Evolutionary conservation across 257 asterid species (phyloP).

Genomic region (Lithospermum erythrorhizon): DNA sequence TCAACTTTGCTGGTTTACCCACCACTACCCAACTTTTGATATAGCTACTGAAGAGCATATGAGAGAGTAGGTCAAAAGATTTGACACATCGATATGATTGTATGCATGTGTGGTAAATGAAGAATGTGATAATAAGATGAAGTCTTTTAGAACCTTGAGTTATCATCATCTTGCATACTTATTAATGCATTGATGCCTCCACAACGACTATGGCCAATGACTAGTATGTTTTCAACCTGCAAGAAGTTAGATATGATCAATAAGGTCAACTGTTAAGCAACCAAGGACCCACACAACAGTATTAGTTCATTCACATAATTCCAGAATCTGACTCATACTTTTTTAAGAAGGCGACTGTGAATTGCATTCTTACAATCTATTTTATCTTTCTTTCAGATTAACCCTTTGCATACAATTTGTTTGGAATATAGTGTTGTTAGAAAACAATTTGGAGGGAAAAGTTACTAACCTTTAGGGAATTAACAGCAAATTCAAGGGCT

Average conservation of each 20-base stretch:
- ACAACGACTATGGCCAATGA: conserved; percentile 91
- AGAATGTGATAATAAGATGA: not conserved
- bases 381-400: not conserved
- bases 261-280: not conserved
- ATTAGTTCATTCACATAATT: not conserved
- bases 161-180: conserved; percentile 65
- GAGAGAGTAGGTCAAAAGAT: conserved; percentile 13
- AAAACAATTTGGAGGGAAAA: not conserved
- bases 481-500: conserved; percentile 95
- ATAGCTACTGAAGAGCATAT: conserved; percentile 54
- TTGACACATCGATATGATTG: not conserved
- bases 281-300: not conserved
- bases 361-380: not conserved
- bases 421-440: not conserved
- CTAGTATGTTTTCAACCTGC: conserved; percentile 80
- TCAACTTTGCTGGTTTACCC: conserved; percentile 59
- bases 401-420: not conserved
- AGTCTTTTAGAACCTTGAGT: conserved; percentile 39
- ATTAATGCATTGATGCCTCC: conserved; percentile 94
- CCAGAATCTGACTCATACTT: not conserved
- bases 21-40: conserved; percentile 63
- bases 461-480: conserved; percentile 62
- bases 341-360: too few relatives aligned
- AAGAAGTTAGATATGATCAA: not conserved
- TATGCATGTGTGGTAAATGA: not conserved